These are phyloP conservation scores for Pisolithus marmoratus DNA, from an alignment of 768 basidiomycete species.

Conservation along the genomic window DNA sequence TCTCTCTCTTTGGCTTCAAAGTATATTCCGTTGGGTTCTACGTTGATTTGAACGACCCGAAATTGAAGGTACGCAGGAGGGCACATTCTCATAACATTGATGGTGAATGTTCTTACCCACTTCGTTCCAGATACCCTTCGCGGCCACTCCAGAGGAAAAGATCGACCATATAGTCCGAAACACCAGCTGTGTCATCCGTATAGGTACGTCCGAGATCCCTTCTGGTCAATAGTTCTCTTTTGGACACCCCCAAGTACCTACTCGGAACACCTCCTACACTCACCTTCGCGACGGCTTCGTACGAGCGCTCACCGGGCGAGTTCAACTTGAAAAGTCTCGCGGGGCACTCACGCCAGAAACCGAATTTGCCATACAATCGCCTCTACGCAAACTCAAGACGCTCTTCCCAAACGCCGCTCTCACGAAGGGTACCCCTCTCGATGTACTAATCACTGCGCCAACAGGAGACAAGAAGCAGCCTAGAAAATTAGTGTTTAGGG, in stretches of 20 bases:
- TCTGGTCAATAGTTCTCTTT: background rate
- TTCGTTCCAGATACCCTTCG: slow-evolving; percentile 42
- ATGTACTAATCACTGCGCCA: slow-evolving; percentile 62
- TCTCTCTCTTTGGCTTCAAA: slow-evolving; percentile 82
- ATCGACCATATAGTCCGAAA: slow-evolving; percentile 61
- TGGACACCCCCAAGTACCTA: slow-evolving; percentile 52
- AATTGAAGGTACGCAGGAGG: slow-evolving; percentile 43
- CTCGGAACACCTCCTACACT: slow-evolving; percentile 67
- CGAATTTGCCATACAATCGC: slow-evolving; percentile 50
- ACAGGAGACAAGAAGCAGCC: slow-evolving; percentile 36
- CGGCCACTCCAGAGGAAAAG: slow-evolving; percentile 63
- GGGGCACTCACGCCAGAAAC: slow-evolving; percentile 54
- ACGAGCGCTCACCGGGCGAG: slow-evolving; percentile 60
- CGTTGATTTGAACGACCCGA: slow-evolving; percentile 67
- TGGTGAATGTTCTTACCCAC: background rate
- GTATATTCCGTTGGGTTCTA: slow-evolving; percentile 92
- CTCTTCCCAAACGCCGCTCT: slow-evolving; percentile 70
- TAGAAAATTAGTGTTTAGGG: slow-evolving; percentile 59
- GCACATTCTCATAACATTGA: background rate
- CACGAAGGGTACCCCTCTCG: slow-evolving; percentile 60
- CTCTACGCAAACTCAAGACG: slow-evolving; percentile 67
- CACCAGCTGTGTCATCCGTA: slow-evolving; percentile 67
- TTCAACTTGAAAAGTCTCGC: slow-evolving; percentile 45
- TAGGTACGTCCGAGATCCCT: slow-evolving; percentile 41
- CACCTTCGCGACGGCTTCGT: slow-evolving; percentile 84